Conservation (phyloP, 148 eudicot species). For the Camellia japonica region DNA sequence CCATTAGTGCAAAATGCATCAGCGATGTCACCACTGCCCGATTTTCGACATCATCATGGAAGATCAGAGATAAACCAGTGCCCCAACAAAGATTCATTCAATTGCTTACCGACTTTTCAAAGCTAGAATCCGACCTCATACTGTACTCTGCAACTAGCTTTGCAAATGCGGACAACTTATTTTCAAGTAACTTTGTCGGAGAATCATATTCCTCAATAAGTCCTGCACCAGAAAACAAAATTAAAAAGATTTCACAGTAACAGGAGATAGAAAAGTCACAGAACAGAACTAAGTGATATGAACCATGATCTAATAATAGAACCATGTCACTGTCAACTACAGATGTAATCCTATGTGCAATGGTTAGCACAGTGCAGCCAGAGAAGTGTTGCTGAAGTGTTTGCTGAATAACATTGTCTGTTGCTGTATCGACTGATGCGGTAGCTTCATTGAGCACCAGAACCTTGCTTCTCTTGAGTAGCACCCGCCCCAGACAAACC, state of each 20-base stretch:
- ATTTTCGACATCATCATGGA: too few relatives aligned
- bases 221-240: slow-evolving; percentile 27
- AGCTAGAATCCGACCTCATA: slow-evolving; percentile 38
- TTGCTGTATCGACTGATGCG: slow-evolving; percentile 60
- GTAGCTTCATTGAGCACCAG: slow-evolving; percentile 65
- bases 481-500: slow-evolving; percentile 57
- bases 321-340: slow-evolving; percentile 80
- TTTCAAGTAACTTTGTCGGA: slow-evolving; percentile 57
- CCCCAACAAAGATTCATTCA: neutral
- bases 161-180: slow-evolving; percentile 59
- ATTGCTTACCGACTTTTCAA: neutral
- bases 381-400: slow-evolving; percentile 41
- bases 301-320: slow-evolving; percentile 50
- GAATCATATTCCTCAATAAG: slow-evolving; percentile 55
- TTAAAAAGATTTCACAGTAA: neutral
- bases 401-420: slow-evolving; percentile 53
- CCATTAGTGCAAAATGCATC: neutral
- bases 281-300: neutral
- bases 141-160: slow-evolving; percentile 75
- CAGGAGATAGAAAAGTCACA: neutral
- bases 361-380: slow-evolving; percentile 46
- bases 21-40: neutral
- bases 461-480: slow-evolving; percentile 55
- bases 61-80: neutral
- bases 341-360: slow-evolving; percentile 55